These are phyloP conservation scores for Delonix regia DNA, from an alignment of 306 rosid species.

Conservation along the genomic window DNA sequence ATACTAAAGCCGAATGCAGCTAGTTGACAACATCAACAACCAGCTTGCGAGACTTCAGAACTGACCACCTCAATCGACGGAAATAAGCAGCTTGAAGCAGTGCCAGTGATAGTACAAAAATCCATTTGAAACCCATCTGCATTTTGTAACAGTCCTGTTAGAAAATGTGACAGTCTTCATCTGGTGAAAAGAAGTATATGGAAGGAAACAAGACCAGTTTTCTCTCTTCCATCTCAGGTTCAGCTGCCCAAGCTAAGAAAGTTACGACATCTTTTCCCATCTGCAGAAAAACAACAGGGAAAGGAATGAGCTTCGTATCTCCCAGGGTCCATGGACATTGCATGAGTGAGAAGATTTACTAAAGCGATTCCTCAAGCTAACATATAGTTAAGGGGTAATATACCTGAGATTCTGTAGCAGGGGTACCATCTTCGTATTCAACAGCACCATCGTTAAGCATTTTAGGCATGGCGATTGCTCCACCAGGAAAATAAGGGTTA, in stretches of 20 bases:
- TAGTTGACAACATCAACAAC: conserved; percentile 95
- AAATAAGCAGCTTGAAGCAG: conserved; percentile 92
- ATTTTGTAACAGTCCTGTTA: background rate
- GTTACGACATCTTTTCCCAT: conserved; percentile 97
- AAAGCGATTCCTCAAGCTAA: background rate
- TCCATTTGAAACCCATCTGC: conserved; percentile 99
- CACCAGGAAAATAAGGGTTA: conserved; percentile 98
- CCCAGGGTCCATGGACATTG: background rate
- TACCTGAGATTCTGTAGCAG: conserved; percentile 99
- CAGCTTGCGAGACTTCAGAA: conserved; percentile 95
- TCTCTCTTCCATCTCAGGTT: conserved; percentile 99
- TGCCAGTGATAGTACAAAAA: conserved; percentile 89
- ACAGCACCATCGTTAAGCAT: conserved; percentile 98
- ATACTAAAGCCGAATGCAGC: conserved; percentile 42
- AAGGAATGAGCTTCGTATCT: conserved; percentile 11
- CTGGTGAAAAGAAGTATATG: background rate
- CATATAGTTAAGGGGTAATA: background rate
- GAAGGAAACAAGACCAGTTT: conserved; percentile 70
- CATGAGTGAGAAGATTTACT: conserved; percentile 11
- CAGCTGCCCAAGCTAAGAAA: conserved; percentile 94
- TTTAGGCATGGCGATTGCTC: conserved; percentile 99
- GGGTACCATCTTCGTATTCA: conserved; percentile 90
- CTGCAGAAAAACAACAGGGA: conserved; percentile 45
- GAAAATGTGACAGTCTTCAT: background rate
- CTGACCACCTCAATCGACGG: conserved; percentile 92